Conservation (phyloP, 495 filamentous ascomycete species). For the Hypomontagnella monticulosa region DNA sequence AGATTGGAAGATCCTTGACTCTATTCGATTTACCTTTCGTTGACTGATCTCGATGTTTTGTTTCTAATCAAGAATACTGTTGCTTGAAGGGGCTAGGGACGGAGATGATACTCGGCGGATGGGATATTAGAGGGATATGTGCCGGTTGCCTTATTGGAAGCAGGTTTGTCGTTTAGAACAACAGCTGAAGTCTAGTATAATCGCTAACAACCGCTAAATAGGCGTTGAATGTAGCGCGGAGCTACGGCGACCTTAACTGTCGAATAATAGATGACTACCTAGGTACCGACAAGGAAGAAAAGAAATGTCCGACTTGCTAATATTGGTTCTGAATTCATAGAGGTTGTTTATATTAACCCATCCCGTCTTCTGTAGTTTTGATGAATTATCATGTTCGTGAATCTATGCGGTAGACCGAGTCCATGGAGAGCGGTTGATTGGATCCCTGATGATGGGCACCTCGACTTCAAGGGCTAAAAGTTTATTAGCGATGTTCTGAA, state of each 20-base stretch:
- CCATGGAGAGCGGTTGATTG: slow-evolving; percentile 22
- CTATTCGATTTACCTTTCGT: not conserved
- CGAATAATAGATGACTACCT: slow-evolving; percentile 4
- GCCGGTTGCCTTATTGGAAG: not conserved
- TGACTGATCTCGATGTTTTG: not conserved
- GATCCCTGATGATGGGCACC: slow-evolving; percentile 7
- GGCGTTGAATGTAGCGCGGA: not conserved
- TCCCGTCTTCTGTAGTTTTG: not conserved
- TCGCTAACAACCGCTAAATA: not conserved
- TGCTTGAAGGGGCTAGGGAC: not conserved
- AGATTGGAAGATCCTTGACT: no score
- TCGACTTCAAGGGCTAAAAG: not conserved
- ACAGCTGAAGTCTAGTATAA: not conserved
- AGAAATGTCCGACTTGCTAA: slow-evolving; percentile 32
- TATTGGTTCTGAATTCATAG: no score
- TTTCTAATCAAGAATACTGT: not conserved
- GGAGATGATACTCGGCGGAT: not conserved
- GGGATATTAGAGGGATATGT: not conserved
- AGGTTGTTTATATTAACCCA: slow-evolving; percentile 2
- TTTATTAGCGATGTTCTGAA: slow-evolving; percentile 13
- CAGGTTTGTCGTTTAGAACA: not conserved
- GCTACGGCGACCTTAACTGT: slow-evolving; percentile 19
- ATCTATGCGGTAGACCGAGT: slow-evolving; percentile 22
- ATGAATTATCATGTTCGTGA: slow-evolving; percentile 10
- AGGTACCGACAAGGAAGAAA: slow-evolving; percentile 28